Evolutionary conservation across 2,329 filamentous ascomycete species (phyloP).

Genomic region (Daldinia sp.): DNA sequence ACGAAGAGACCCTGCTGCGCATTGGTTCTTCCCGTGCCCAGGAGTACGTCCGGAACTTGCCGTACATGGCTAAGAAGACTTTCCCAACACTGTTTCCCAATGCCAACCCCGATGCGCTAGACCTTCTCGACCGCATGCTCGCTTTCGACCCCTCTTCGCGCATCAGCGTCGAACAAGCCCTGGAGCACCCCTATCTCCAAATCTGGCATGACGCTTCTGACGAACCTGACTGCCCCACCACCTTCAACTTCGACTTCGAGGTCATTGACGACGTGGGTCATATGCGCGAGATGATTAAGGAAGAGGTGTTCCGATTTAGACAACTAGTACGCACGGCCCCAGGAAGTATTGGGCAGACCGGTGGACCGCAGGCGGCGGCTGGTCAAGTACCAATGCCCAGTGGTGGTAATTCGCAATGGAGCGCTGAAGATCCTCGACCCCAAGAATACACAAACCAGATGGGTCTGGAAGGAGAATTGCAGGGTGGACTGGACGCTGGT

Average conservation of each 20-base stretch:
- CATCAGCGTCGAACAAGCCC: constrained; percentile 92
- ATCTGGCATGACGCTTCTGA: constrained; percentile 99
- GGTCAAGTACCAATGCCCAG: constrained; percentile 66
- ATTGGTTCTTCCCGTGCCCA: constrained; percentile 96
- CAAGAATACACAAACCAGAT: constrained; percentile 67
- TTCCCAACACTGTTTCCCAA: constrained; percentile 91
- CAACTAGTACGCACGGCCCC: constrained; percentile 67
- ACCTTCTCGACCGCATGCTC: constrained; percentile 96
- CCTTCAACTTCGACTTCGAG: constrained; percentile 98
- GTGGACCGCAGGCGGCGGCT: constrained; percentile 54
- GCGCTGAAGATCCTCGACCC: constrained; percentile 69
- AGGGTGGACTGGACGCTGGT: constrained; percentile 67
- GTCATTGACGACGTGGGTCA: constrained; percentile 94
- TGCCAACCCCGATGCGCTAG: constrained; percentile 94
- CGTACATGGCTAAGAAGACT: constrained; percentile 91
- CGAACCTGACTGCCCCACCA: constrained; percentile 91
- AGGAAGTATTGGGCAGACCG: constrained; percentile 51
- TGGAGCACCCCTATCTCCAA: constrained; percentile 95
- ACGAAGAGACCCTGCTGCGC: constrained; percentile 91
- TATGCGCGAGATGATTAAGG: constrained; percentile 97
- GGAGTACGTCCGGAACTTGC: constrained; percentile 97
- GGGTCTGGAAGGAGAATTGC: constrained; percentile 70
- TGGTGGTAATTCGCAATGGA: constrained; percentile 65
- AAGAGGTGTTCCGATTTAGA: constrained; percentile 92
- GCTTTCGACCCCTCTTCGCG: constrained; percentile 95